Conservation (phyloP, 768 basidiomycete species). For the Cubamyces sp. region DNA sequence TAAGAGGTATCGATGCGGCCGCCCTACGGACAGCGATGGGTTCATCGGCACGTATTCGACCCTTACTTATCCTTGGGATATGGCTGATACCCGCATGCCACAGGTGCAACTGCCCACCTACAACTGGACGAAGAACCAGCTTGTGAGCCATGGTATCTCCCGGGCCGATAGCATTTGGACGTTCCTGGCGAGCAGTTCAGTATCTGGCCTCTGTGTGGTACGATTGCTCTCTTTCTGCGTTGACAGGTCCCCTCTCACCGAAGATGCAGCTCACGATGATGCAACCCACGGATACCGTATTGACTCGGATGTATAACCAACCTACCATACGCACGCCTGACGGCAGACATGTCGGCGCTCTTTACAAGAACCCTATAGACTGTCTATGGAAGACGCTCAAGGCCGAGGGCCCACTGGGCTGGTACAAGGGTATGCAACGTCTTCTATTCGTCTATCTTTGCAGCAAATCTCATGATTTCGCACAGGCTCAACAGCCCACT, state of each 20-base stretch:
- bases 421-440: conserved; percentile 80
- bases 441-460: neutral
- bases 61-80: neutral
- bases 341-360: conserved; percentile 70
- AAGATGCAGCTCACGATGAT: conserved; percentile 75
- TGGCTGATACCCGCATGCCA: too few relatives aligned
- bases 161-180: conserved; percentile 83
- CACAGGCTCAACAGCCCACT: conserved; percentile 91
- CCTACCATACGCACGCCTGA: conserved; percentile 73
- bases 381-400: conserved; percentile 96
- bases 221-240: conserved; percentile 35
- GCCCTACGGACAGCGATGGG: conserved; percentile 95
- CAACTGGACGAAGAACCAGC: conserved; percentile 85
- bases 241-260: neutral
- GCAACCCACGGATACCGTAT: conserved; percentile 92
- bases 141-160: conserved; percentile 69
- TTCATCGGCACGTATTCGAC: conserved; percentile 59
- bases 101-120: conserved; percentile 95
- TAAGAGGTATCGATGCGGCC: conserved; percentile 92
- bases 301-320: conserved; percentile 97
- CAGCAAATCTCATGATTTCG: neutral
- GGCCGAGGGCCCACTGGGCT: conserved; percentile 87
- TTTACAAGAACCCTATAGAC: conserved; percentile 93
- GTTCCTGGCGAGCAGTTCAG: conserved; percentile 83
- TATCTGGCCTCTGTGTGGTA: conserved; percentile 93